Conservation (phyloP, 192 early-diverging fungal genomes). For the Chytriomyces confervae region DNA sequence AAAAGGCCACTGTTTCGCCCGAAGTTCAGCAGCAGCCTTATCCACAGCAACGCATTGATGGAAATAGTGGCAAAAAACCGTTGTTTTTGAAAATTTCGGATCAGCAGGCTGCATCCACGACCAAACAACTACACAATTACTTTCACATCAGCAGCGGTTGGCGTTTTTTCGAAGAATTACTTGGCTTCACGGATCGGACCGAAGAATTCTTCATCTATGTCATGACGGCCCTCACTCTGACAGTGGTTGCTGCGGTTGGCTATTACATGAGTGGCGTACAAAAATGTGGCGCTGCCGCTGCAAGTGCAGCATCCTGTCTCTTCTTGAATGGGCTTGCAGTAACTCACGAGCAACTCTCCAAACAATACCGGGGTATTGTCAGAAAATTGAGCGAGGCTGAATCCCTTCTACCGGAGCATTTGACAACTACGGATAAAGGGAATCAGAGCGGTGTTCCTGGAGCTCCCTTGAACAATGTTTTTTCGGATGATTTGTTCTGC, state of each 20-base stretch:
- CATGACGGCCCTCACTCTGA: conserved; percentile 1
- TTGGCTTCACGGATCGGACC: conserved; percentile 24
- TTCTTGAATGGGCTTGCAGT: conserved; percentile 14
- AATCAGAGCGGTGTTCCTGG: neutral
- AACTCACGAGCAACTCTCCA: neutral
- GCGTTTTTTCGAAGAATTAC: conserved; percentile 20
- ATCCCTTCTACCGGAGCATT: conserved; percentile 14
- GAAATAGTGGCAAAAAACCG: too few relatives aligned
- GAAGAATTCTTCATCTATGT: conserved; percentile 20
- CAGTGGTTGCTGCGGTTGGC: conserved; percentile 1
- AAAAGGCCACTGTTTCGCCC: neutral
- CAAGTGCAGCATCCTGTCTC: neutral
- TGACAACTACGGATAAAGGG: neutral
- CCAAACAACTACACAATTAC: neutral
- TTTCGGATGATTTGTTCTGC: neutral
- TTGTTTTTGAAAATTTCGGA: too few relatives aligned
- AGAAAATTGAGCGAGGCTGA: conserved; percentile 12
- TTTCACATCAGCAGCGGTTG: conserved; percentile 23
- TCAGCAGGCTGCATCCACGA: neutral
- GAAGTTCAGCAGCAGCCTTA: too few relatives aligned
- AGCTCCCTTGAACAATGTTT: neutral
- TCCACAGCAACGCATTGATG: too few relatives aligned
- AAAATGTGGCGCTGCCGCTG: neutral
- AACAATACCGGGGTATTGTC: conserved; percentile 16
- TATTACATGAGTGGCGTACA: conserved; percentile 6